These are phyloP conservation scores for Cephaloascus fragrans DNA, from an alignment of 805 yeast genomes.

Conservation along the genomic window DNA sequence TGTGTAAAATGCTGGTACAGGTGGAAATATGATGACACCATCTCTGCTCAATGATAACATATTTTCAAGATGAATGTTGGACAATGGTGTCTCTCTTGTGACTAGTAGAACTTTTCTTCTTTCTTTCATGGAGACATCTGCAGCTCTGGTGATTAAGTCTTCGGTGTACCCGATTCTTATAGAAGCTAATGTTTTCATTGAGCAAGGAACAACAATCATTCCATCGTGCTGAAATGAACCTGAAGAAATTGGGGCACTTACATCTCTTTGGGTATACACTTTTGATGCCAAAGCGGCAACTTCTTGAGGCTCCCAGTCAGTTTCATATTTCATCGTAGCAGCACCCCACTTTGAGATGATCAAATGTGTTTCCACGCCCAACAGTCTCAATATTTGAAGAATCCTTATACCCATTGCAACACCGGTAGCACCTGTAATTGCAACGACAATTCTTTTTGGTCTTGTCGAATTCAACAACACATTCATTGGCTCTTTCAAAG, in stretches of 20 bases:
- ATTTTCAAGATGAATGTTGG: slow-evolving; percentile 15
- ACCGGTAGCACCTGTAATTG: slow-evolving; percentile 18
- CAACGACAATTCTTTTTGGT: slow-evolving; percentile 13
- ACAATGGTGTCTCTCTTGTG: slow-evolving; percentile 17
- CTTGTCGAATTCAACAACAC: no score
- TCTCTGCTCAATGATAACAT: slow-evolving; percentile 11
- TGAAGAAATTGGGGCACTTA: slow-evolving; percentile 15
- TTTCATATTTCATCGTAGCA: slow-evolving; percentile 17
- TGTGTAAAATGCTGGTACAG: slow-evolving; percentile 17
- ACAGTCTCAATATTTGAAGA: slow-evolving; percentile 8
- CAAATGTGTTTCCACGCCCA: slow-evolving; percentile 12
- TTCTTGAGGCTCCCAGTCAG: slow-evolving; percentile 10
- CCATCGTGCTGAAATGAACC: slow-evolving; percentile 19
- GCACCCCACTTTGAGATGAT: slow-evolving; percentile 17
- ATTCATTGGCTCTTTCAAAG: no score
- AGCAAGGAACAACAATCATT: slow-evolving; percentile 18
- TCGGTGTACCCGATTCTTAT: slow-evolving; percentile 16
- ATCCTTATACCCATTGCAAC: slow-evolving; percentile 12
- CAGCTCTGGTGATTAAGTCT: slow-evolving; percentile 15
- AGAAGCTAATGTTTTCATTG: slow-evolving; percentile 17
- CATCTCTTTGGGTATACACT: slow-evolving; percentile 11
- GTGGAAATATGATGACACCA: slow-evolving; percentile 14
- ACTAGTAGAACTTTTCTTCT: slow-evolving; percentile 12
- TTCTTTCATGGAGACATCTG: slow-evolving; percentile 17
- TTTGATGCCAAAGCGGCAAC: slow-evolving; percentile 8